Evolutionary conservation across 2,329 filamentous ascomycete species (phyloP), one percentile per base, ranked within the genome.

Genomic region (Penicillium psychrosexuale): DNA sequence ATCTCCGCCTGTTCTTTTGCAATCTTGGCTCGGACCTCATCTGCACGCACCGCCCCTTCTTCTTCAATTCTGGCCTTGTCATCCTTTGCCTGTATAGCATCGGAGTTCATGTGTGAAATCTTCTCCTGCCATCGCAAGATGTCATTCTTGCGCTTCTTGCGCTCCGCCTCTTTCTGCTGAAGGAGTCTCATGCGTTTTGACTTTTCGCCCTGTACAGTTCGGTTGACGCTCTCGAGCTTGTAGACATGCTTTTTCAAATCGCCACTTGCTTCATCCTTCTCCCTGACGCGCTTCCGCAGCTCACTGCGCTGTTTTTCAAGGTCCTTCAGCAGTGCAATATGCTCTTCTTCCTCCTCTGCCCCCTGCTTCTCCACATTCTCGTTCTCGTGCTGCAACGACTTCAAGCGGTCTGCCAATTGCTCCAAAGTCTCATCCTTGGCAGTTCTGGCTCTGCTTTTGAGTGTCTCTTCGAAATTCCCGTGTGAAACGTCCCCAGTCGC

Each of bases 261-360:
- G 42, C 90, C 86, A 46, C 91, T 97, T 47, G 87, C 89, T 66
- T 95, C 91, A 61, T 97, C 93, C 71, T 95, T 96, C 67, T 96
- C 90, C 69, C 90, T 94, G 51, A 94, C 80, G 19, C 86, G 82
- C 58, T 87, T 86, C 65, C 83, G 87, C 70, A 96, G 85, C 47
- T 87, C 83, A 61, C 95, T 90, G 56, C 90, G 88, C 65, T 96
- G 90, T 55, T 85, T 85, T 51, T 87, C 84, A 31, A 96, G 70
- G 42, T 89, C 84, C 37, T 84, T 82, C 61, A 90, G 76, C 49
- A 83, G 75, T n/a, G 80, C 77, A 61, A 83, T 84, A 56, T 84
- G 85, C 49, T 93, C 89, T 36, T 84, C 84, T 53, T 90, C 85
- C 59, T 92, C 89, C 51, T 79, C 76, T 15, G 68, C 78, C 24